Evolutionary conservation across 2,329 filamentous ascomycete species (phyloP).

Genomic region (Aspergillus glaucus): DNA sequence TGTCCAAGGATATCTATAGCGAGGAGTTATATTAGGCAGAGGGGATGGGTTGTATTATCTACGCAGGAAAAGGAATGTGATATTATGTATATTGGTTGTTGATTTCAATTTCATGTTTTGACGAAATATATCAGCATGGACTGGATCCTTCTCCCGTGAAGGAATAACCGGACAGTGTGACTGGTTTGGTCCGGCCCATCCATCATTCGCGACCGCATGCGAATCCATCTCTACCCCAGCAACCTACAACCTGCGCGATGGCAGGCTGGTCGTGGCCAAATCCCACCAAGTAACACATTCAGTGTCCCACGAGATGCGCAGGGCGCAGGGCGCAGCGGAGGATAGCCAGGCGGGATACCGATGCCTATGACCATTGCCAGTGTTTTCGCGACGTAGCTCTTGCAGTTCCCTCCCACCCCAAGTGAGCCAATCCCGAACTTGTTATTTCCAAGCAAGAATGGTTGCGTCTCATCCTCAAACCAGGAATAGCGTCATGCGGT

Average conservation of each 20-base stretch:
- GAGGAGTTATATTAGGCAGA: conserved; percentile 3
- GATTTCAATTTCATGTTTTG: neutral
- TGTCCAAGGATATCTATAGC: conserved; percentile 39
- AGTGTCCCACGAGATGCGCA: no score
- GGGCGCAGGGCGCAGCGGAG: no score
- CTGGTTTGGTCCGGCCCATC: no score
- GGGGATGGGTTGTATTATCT: neutral
- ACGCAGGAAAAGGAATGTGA: neutral
- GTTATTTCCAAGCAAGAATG: neutral
- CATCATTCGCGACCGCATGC: neutral
- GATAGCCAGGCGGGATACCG: neutral
- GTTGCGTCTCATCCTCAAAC: neutral
- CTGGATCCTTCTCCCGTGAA: no score
- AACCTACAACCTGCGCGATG: neutral
- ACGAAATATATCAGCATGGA: no score
- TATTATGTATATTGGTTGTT: neutral
- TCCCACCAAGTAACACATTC: neutral
- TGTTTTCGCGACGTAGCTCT: neutral
- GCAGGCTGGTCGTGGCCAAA: neutral
- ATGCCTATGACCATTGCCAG: neutral
- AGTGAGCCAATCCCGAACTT: no score
- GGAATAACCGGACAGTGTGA: no score
- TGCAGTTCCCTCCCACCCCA: no score
- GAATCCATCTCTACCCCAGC: neutral
- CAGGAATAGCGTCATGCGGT: neutral